Evolutionary conservation across 2,329 filamentous ascomycete genomes (phyloP).

Genomic region (Cladobotryum protrusum): DNA sequence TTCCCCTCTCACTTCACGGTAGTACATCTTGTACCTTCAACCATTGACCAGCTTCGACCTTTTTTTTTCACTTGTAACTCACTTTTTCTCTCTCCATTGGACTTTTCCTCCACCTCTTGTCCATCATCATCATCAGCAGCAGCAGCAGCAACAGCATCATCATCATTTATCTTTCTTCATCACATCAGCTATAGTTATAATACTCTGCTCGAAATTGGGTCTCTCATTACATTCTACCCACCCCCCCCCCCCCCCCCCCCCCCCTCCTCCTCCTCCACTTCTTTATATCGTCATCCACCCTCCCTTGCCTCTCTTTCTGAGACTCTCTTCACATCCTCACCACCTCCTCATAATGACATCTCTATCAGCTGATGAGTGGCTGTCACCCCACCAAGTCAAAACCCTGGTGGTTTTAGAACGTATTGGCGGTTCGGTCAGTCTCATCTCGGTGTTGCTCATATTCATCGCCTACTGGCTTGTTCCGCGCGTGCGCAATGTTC

Average conservation of each 20-base stretch:
- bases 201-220: background rate
- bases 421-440: slow-evolving; percentile 46
- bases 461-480: slow-evolving; percentile 46
- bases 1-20: too few species aligned
- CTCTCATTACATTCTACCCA: background rate
- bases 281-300: background rate
- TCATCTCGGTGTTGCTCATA: slow-evolving; percentile 45
- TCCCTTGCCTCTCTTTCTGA: background rate
- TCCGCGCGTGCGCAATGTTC: slow-evolving; percentile 49
- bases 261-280: background rate
- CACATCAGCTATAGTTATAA: background rate
- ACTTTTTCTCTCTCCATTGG: background rate
- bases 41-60: slow-evolving; percentile 1
- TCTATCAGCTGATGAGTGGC: slow-evolving; percentile 18
- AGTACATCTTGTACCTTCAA: too few species aligned
- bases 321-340: background rate
- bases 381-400: slow-evolving; percentile 32
- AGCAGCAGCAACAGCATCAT: background rate
- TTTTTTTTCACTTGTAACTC: background rate
- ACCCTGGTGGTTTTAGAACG: slow-evolving; percentile 45
- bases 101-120: too few species aligned
- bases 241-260: background rate
- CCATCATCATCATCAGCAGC: too few species aligned
- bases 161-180: background rate
- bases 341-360: background rate